phyloP scores from a whole-genome alignment of 2,329 filamentous ascomycete genomes.

The Aspergillus fischeri region DNA sequence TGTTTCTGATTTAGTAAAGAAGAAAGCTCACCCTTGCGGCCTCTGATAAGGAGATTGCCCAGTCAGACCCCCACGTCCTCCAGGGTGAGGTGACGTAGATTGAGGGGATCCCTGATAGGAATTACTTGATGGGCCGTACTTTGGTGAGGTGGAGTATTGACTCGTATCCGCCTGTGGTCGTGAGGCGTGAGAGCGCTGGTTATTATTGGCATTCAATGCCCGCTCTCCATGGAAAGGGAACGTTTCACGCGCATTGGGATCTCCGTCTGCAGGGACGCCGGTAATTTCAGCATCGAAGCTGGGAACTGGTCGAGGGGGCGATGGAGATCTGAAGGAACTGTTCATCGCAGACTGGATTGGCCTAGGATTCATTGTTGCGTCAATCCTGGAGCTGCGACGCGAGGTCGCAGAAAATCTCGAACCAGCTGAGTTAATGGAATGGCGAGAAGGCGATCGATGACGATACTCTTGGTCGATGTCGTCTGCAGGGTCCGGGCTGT shows the following conservation, averaged over 20 bases:
- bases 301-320: constrained; percentile 31
- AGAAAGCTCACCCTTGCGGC: constrained; percentile 48
- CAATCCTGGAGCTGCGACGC: constrained; percentile 17
- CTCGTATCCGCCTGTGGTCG: constrained; percentile 41
- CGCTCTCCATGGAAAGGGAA: constrained; percentile 32
- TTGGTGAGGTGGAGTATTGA: constrained; percentile 57
- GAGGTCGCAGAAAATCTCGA: constrained; percentile 30
- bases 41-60: constrained; percentile 41
- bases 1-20: background rate
- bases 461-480: constrained; percentile 24
- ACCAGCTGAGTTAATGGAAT: constrained; percentile 28
- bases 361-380: constrained; percentile 25
- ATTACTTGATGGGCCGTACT: constrained; percentile 52
- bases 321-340: constrained; percentile 27
- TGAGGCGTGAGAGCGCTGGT: constrained; percentile 33
- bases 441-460: constrained; percentile 32
- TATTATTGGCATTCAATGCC: constrained; percentile 27
- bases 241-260: constrained; percentile 26
- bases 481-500: constrained; percentile 23
- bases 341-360: constrained; percentile 27
- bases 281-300: constrained; percentile 30
- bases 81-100: constrained; percentile 57
- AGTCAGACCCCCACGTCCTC: constrained; percentile 52
- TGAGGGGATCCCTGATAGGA: constrained; percentile 60
- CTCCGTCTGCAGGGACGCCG: constrained; percentile 27